These are phyloP conservation scores for Rhododendron simsii DNA, from an alignment of 148 eudicot species.

Conservation along the genomic window DNA sequence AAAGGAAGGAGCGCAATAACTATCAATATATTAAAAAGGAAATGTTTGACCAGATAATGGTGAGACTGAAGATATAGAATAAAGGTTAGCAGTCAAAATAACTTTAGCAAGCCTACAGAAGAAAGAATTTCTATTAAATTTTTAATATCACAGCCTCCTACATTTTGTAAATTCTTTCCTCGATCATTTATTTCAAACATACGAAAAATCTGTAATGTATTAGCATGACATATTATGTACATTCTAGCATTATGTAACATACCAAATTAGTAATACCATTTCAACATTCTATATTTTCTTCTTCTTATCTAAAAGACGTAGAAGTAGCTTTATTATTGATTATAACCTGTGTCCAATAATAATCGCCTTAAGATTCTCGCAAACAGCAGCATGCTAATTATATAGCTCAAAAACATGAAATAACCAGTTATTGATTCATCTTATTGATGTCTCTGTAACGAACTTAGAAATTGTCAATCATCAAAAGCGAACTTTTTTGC, in stretches of 20 bases:
- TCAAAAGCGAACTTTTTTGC: neutral
- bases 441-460: neutral
- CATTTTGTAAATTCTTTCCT: neutral
- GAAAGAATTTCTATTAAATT: neutral
- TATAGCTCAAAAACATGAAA: neutral
- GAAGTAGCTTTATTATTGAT: neutral
- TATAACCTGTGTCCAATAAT: neutral
- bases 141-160: neutral
- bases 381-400: neutral
- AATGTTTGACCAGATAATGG: neutral
- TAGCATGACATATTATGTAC: too few relatives aligned
- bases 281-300: too few relatives aligned
- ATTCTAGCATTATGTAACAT: too few relatives aligned
- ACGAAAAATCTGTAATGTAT: too few relatives aligned
- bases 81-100: neutral
- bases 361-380: neutral
- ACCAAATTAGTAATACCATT: too few relatives aligned
- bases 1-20: slow-evolving; percentile 17
- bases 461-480: neutral
- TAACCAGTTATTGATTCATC: neutral
- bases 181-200: too few relatives aligned
- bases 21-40: neutral
- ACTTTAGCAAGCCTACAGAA: neutral
- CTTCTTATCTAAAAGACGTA: neutral
- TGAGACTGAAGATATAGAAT: neutral